Base-by-base conservation (phyloP, 441 rosid genomes). In the Pelargonium citronellum region DNA sequence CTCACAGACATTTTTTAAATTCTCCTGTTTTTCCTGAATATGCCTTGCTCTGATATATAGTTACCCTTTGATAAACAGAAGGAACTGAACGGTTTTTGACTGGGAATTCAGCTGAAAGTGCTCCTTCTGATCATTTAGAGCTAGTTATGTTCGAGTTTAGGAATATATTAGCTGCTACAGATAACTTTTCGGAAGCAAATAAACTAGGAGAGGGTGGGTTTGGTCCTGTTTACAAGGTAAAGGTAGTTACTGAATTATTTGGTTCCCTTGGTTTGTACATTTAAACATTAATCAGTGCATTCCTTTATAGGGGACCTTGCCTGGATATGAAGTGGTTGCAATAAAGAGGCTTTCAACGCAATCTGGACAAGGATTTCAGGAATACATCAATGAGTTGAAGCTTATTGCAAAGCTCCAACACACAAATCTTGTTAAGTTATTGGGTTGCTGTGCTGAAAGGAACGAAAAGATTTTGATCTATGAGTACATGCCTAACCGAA, bases 151-250 rank as follows among this genome's bases (percentile, higher is more conserved):
- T 82, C 76, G 85, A 65, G 71, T 86, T 87, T 74, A 66, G 64
- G 15, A 13, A 61, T 16, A 46, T 93, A 66, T 89, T 82, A 55
- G 71, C 60, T 15, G 97, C 98, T 15, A 91, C 96, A 0, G 71
- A 83, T 67, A 82, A 83, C 73, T 93, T 93, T 61, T 78, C 89
- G 3, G 88, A 85, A 68, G 85, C 79, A 76, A 89, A 87, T 83
- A 91, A 79, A 72, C 88, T 93, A 44, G 98, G 98, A 27, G 82
- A 82, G 5, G 98, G 98, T 0, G 98, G 97, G 69, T 93, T 93
- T 47, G 98, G 98, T 64, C 84, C 83, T 71, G 98, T 93, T n/a
- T 88, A 89, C 80, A 89, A 84, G 95, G 89, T 24, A 67, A 66
- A 12, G 27, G 16, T 34, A 20, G 19, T 9, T 46, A 11, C n/a